Percentiles rank a stretch among this genome's conserved stretches.
These are phyloP conservation scores for Xerocomus cyaneibrunnescens DNA, from an alignment of 1,284 basidiomycete genomes.

Conservation along the genomic window DNA sequence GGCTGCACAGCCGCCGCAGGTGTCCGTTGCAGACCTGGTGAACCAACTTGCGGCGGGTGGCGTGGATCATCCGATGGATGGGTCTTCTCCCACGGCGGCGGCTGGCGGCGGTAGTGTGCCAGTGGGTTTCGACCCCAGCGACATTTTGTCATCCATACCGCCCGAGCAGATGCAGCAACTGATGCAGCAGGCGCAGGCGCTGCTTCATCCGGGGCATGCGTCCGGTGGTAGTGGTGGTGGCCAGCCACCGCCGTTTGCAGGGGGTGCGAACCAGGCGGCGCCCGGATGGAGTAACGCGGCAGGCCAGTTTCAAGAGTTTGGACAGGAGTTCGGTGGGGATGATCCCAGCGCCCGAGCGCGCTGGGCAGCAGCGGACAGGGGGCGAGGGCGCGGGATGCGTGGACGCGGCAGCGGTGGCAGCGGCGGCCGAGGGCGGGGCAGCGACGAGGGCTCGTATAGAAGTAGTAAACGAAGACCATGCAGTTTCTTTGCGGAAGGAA, in stretches of 20 bases:
- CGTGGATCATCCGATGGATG: slow-evolving; percentile 30
- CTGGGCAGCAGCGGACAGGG: slow-evolving; percentile 43
- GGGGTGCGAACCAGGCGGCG: slow-evolving; percentile 23
- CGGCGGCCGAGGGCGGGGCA: slow-evolving; percentile 50
- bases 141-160: slow-evolving; percentile 42
- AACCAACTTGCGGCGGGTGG: slow-evolving; percentile 57
- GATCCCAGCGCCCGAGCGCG: slow-evolving; percentile 41
- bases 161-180: slow-evolving; percentile 64
- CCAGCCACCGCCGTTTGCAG: slow-evolving; percentile 25
- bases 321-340: slow-evolving; percentile 33
- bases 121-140: slow-evolving; percentile 36
- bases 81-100: slow-evolving; percentile 1
- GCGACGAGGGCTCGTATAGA: slow-evolving; percentile 56
- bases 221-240: slow-evolving; percentile 24
- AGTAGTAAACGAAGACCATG: slow-evolving; percentile 80
- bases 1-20: slow-evolving; percentile 35
- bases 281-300: slow-evolving; percentile 31
- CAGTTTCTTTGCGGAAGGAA: slow-evolving; percentile 85
- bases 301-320: slow-evolving; percentile 38
- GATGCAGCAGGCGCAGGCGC: slow-evolving; percentile 51
- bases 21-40: slow-evolving; percentile 66
- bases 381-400: slow-evolving; percentile 36
- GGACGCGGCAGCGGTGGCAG: slow-evolving; percentile 19
- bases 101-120: slow-evolving; percentile 12
- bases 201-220: slow-evolving; percentile 29